phyloP scores from a whole-genome alignment of 164 flowering plant genomes.

The Annona cherimola region DNA sequence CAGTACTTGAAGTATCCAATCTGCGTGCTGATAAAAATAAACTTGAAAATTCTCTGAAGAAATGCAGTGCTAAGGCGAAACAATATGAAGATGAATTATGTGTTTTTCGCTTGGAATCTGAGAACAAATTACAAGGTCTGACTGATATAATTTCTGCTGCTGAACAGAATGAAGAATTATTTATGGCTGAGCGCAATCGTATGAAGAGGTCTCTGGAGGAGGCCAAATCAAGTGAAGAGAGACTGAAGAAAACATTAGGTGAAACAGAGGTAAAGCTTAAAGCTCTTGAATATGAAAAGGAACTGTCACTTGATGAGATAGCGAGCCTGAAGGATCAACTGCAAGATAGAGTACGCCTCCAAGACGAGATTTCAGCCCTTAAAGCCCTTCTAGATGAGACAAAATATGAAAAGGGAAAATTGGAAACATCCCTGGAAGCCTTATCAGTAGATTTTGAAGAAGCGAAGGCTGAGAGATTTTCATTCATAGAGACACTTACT shows the following conservation, averaged over 20 bases:
- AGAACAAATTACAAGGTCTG: conserved; percentile 35
- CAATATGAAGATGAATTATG: conserved; percentile 33
- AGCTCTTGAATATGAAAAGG: conserved; percentile 50
- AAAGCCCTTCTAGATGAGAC: conserved; percentile 35
- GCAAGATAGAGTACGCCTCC: conserved; percentile 32
- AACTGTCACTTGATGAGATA: conserved; percentile 45
- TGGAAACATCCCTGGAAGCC: conserved; percentile 37
- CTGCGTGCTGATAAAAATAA: conserved; percentile 46
- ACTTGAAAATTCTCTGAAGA: conserved; percentile 41
- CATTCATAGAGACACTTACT: conserved; percentile 43
- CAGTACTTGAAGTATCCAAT: conserved; percentile 39
- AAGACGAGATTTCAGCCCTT: conserved; percentile 44
- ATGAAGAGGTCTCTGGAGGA: conserved; percentile 36
- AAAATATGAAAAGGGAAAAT: conserved; percentile 46
- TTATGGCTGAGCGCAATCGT: conserved; percentile 41
- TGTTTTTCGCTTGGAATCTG: conserved; percentile 33
- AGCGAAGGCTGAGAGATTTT: conserved; percentile 47
- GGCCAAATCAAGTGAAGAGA: conserved; percentile 48
- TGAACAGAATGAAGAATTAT: conserved; percentile 31
- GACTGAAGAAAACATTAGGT: conserved; percentile 26
- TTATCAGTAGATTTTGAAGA: conserved; percentile 41
- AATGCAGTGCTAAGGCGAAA: conserved; percentile 30
- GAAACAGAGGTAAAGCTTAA: conserved; percentile 57
- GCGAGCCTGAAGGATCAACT: conserved; percentile 45
- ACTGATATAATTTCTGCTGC: conserved; percentile 38